These are phyloP conservation scores for Paramecium sexaurelia DNA, from an alignment of 73 alveolate species.

Conservation along the genomic window DNA sequence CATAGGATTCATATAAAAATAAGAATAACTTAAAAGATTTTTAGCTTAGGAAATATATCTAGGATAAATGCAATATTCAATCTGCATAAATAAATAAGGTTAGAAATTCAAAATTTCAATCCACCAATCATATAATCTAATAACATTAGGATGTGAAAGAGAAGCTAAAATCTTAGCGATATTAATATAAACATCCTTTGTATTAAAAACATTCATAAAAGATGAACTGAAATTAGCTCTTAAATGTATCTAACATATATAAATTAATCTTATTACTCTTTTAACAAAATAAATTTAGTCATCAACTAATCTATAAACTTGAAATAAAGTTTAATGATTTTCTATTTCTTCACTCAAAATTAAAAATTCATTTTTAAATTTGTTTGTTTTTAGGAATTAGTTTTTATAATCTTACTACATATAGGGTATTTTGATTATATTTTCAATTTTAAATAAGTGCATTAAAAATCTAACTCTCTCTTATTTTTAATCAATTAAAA, in stretches of 20 bases:
- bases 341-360: neutral
- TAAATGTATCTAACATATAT: neutral
- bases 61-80: neutral
- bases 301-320: neutral
- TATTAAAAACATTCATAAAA: neutral
- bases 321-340: neutral
- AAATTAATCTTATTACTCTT: neutral
- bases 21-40: neutral
- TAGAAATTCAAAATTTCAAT: neutral
- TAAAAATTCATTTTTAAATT: neutral
- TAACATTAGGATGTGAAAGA: neutral
- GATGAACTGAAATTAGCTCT: neutral
- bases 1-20: neutral
- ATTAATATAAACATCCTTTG: neutral
- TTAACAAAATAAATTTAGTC: neutral
- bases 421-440: neutral
- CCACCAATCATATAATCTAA: constrained; percentile 26
- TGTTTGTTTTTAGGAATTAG: neutral
- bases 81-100: neutral
- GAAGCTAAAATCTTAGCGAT: neutral
- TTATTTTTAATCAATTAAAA: no score
- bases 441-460: no score
- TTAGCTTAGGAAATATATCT: neutral
- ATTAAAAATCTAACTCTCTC: no score
- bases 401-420: neutral